Conservation (phyloP, 2,329 filamentous ascomycete genomes). For the Microdochium bolleyi region DNA sequence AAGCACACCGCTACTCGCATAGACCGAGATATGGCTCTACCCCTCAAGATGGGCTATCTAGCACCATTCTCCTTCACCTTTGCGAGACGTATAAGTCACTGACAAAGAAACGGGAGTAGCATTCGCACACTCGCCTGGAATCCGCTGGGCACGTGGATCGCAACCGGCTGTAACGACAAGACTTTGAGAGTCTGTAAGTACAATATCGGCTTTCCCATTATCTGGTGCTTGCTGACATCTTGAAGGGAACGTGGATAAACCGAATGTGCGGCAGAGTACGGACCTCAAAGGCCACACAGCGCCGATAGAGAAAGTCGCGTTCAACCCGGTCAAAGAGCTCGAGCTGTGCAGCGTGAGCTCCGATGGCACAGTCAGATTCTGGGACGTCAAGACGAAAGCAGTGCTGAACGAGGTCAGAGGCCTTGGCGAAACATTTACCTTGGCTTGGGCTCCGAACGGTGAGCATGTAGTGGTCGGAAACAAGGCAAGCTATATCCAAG, state of each 20-base stretch:
- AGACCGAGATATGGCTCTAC: too few species aligned
- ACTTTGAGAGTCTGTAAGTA: slow-evolving; percentile 64
- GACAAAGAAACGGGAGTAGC: slow-evolving; percentile 26
- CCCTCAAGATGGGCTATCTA: too few species aligned
- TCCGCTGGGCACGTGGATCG: slow-evolving; percentile 72
- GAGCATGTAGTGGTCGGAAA: slow-evolving; percentile 63
- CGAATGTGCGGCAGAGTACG: slow-evolving; percentile 65
- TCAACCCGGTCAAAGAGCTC: slow-evolving; percentile 69
- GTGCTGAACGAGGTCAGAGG: slow-evolving; percentile 62
- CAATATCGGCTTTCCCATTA: not conserved
- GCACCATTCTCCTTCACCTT: slow-evolving; percentile 15
- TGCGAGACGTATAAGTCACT: too few species aligned
- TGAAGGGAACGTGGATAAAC: slow-evolving; percentile 68
- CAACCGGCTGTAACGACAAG: slow-evolving; percentile 67
- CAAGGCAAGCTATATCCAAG: slow-evolving; percentile 41
- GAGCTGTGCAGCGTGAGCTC: slow-evolving; percentile 68
- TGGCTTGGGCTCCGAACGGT: slow-evolving; percentile 69
- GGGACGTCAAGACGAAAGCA: slow-evolving; percentile 69
- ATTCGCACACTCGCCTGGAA: slow-evolving; percentile 85
- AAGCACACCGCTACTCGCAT: slow-evolving; percentile 16
- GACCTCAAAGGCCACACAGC: slow-evolving; percentile 63
- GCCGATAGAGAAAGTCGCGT: slow-evolving; percentile 66
- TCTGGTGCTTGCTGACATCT: not conserved
- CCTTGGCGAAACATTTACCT: slow-evolving; percentile 58
- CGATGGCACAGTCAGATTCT: slow-evolving; percentile 70